Evolutionary conservation across 352 stramenopile species (phyloP).

Genomic region (Elongisporangium anandrum): DNA sequence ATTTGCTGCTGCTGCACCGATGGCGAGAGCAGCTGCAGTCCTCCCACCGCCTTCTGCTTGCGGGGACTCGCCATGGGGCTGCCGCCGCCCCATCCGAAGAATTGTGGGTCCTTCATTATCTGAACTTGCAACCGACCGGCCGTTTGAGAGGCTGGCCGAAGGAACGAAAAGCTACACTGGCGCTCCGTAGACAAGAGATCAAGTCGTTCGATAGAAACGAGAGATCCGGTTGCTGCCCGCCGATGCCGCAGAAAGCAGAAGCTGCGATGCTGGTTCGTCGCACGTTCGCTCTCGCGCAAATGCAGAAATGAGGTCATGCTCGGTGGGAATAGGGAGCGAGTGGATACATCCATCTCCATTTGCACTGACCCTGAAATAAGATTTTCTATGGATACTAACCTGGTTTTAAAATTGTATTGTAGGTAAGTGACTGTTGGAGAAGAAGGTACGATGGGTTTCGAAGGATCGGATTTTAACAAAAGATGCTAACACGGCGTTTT

Average conservation of each 20-base stretch:
- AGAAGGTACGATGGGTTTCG: background rate
- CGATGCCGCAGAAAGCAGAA: background rate
- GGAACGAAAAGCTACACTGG: background rate
- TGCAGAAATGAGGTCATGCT: background rate
- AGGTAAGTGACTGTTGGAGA: no score
- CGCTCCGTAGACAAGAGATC: background rate
- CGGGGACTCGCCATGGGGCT: background rate
- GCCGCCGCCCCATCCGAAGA: background rate
- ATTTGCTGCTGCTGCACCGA: slow-evolving; percentile 18
- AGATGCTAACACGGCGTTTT: background rate
- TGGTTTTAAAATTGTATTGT: background rate
- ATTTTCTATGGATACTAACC: background rate
- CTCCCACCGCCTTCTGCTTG: background rate
- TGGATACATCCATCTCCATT: background rate
- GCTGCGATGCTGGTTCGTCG: background rate
- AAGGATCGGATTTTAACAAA: background rate
- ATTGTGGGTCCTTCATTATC: background rate
- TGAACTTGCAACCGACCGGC: no score
- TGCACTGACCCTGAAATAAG: background rate
- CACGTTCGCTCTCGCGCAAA: background rate
- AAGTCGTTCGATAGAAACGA: background rate
- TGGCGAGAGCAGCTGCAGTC: slow-evolving; percentile 32
- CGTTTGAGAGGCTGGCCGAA: background rate
- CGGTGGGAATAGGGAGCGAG: background rate
- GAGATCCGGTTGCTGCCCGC: background rate